Evolutionary conservation across 345 rosid genomes (phyloP).

Genomic region (Cardamine resedifolia): DNA sequence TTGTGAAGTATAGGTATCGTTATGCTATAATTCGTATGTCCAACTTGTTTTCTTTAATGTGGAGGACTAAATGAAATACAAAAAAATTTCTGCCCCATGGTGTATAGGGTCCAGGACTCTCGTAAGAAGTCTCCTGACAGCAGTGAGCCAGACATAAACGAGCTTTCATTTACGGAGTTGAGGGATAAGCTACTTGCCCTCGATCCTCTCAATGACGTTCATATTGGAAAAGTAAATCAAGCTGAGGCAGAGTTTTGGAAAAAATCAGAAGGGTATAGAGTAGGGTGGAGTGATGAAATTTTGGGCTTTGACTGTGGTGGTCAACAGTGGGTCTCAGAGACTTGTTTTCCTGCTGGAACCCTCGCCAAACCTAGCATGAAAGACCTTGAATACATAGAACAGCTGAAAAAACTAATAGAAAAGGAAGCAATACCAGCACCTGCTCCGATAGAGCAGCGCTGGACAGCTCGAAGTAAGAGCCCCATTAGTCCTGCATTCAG

Average conservation of each 20-base stretch:
- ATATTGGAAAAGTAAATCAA: conserved; percentile 68
- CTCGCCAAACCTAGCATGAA: conserved; percentile 84
- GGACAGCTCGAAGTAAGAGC: conserved; percentile 89
- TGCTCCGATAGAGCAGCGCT: conserved; percentile 94
- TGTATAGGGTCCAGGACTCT: conserved; percentile 50
- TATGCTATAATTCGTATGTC: conserved; percentile 3
- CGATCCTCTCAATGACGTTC: conserved; percentile 88
- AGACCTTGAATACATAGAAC: conserved; percentile 88
- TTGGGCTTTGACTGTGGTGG: conserved; percentile 99
- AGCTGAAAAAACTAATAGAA: conserved; percentile 78
- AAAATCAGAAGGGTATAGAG: conserved; percentile 92
- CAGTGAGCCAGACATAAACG: conserved; percentile 56
- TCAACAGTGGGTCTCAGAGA: conserved; percentile 99
- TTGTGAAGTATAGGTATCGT: conserved; percentile 67
- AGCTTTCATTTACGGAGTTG: conserved; percentile 79
- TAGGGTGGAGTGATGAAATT: conserved; percentile 97
- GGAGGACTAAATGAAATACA: not conserved
- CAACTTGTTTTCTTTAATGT: not conserved
- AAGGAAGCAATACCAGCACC: conserved; percentile 80
- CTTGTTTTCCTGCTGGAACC: conserved; percentile 92
- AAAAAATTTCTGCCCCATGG: not conserved
- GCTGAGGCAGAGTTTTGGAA: conserved; percentile 98
- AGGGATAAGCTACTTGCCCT: conserved; percentile 90
- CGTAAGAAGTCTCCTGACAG: conserved; percentile 46
- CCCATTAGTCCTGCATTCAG: conserved; percentile 88